Conservation (phyloP, 2,329 filamentous ascomycete species). For the Diaporthe citri region DNA sequence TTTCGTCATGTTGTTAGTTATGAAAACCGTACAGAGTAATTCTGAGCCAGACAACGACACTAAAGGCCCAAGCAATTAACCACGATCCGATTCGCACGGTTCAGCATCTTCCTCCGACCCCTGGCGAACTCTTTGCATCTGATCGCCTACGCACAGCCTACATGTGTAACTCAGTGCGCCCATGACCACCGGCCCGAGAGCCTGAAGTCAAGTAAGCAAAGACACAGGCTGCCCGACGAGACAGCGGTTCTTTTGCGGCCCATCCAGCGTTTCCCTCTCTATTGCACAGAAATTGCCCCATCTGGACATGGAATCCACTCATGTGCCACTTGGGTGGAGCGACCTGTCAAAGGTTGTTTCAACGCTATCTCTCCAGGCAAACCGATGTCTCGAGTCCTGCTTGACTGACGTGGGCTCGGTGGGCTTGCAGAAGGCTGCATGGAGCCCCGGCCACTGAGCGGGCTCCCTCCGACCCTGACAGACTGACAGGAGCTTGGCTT, state of each 20-base stretch:
- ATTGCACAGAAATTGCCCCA: neutral
- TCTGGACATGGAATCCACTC: neutral
- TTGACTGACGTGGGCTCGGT: neutral
- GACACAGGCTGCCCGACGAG: neutral
- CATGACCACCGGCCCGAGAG: neutral
- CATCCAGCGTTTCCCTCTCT: neutral
- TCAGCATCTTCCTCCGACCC: too few species aligned
- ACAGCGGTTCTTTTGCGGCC: neutral
- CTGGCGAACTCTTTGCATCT: neutral
- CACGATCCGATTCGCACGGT: too few species aligned
- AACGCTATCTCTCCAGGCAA: neutral
- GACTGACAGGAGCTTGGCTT: constrained; percentile 2
- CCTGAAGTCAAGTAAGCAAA: neutral
- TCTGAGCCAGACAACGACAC: too few species aligned
- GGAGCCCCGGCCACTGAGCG: neutral
- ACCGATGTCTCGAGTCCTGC: neutral
- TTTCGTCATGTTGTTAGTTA: too few species aligned
- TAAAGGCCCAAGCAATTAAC: too few species aligned
- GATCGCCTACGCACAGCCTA: neutral
- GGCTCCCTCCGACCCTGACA: neutral
- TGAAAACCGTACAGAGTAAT: too few species aligned
- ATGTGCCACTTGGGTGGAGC: neutral
- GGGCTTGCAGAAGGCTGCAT: neutral
- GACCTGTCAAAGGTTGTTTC: neutral
- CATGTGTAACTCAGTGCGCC: neutral